Base-by-base conservation (phyloP, 805 yeast genomes). In the Wickerhamiella occidentalis region DNA sequence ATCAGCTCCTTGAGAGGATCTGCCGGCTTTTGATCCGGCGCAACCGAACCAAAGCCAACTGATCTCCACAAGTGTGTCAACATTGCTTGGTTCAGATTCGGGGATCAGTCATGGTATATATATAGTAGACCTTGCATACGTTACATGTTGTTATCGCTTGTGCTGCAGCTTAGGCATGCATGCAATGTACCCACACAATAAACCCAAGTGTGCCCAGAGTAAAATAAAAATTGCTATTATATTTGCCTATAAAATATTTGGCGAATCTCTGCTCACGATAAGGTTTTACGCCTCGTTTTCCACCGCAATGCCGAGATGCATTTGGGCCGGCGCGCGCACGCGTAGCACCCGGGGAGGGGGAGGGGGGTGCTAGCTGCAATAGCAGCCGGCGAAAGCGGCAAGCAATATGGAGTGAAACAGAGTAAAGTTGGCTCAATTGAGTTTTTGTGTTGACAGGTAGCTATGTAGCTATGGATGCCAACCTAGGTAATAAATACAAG, bases 1-100 rank as follows among this genome's bases (percentile, higher is more conserved):
- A 51, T 33, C 41, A 37, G 40, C 25, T 40, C 35, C n/a, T 45
- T 37, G 23, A 17, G 26, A 2, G 48, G 48, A n/a, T 45, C 43
- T 21, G 33, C 35, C 15, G 40, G 29, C 30, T 4, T 17, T 19
- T 36, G 40, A 17, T 45, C 22, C 23, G 30, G 26, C 33, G 15
- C 17, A 9, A 15, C 40, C 29, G 35, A 35, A 23, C 40, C 21
- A 15, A 15, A 22, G n/a, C 28, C 30, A 40, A 40, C 12, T 3
- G 38, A 33, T 26, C 23, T 45, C 18, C 35, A 33, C n/a, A 33
- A 23, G 25, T 45, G 22, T 17, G 41, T 33, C 47, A 45, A 33
- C 40, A 35, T 33, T 6, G 1, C 15, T n/a, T 23, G 26, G 40
- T n/a, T 15, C 22, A 17, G n/a, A 25, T 11, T 29, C 23, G 26